These are phyloP conservation scores for Lachancea sp. DNA, from an alignment of 805 yeast genomes.

Conservation along the genomic window DNA sequence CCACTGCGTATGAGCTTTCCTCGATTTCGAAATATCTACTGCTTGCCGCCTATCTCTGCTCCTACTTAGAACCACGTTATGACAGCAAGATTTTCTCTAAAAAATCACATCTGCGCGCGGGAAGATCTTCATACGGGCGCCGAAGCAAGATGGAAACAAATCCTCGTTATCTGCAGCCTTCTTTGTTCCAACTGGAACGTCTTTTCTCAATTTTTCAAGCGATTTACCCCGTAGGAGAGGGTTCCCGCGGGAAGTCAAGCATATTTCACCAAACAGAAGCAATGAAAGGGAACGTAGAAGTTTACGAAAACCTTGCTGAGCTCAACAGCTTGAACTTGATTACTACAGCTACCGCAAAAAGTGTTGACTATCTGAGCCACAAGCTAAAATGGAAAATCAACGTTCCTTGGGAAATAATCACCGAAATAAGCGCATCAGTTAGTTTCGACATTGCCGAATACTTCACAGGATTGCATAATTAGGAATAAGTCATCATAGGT, in stretches of 20 bases:
- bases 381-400: conserved; percentile 75
- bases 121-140: conserved; percentile 37
- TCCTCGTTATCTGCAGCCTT: conserved; percentile 61
- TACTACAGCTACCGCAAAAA: conserved; percentile 36
- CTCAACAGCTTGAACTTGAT: conserved; percentile 48
- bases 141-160: conserved; percentile 45
- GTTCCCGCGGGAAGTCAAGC: conserved; percentile 28
- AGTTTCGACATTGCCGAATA: conserved; percentile 62
- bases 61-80: conserved; percentile 61
- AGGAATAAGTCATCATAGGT: not conserved
- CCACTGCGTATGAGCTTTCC: conserved; percentile 44
- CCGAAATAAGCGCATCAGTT: conserved; percentile 55
- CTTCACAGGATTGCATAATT: conserved; percentile 30
- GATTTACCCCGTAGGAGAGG: conserved; percentile 43
- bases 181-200: conserved; percentile 71
- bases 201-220: conserved; percentile 73
- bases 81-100: conserved; percentile 69
- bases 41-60: conserved; percentile 77
- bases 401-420: conserved; percentile 59
- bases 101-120: conserved; percentile 39
- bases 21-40: conserved; percentile 61
- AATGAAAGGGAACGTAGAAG: conserved; percentile 41
- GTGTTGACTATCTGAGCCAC: conserved; percentile 53
- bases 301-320: conserved; percentile 55
- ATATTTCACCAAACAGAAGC: conserved; percentile 10